A percentile compares a stretch with the other conserved stretches of the same genome.
These are phyloP conservation scores for Ceratocystis alfenasii DNA, from an alignment of 2,329 filamentous ascomycete genomes.

Conservation along the genomic window DNA sequence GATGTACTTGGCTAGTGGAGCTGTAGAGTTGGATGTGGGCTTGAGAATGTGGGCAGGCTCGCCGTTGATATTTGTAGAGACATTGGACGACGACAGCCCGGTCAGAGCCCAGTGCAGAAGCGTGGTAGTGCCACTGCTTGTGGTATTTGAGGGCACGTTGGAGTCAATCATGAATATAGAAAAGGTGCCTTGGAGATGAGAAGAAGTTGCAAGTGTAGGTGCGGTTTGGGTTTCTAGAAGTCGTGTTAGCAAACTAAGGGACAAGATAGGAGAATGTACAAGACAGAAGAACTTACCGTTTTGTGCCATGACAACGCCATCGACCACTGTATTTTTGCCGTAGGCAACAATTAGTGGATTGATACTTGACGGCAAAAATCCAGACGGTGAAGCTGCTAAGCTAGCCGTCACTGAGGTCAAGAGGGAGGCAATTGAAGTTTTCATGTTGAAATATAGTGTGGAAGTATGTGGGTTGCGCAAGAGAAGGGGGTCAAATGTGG, in stretches of 20 bases:
- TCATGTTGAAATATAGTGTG: slow-evolving; percentile 26
- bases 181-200: slow-evolving; percentile 33
- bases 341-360: slow-evolving; percentile 34
- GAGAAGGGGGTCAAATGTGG: background rate
- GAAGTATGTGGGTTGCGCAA: background rate
- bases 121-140: slow-evolving; percentile 32
- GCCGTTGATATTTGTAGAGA: slow-evolving; percentile 26
- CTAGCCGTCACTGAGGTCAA: slow-evolving; percentile 29
- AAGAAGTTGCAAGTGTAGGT: slow-evolving; percentile 31
- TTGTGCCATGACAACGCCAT: slow-evolving; percentile 32
- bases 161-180: slow-evolving; percentile 35
- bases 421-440: slow-evolving; percentile 24
- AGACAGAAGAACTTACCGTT: slow-evolving; percentile 28
- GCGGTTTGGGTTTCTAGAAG: slow-evolving; percentile 28
- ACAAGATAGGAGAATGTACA: slow-evolving; percentile 1
- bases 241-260: no score
- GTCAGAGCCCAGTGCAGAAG: slow-evolving; percentile 39
- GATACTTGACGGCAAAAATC: slow-evolving; percentile 33
- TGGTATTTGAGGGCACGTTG: slow-evolving; percentile 33
- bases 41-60: slow-evolving; percentile 27
- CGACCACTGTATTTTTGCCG: slow-evolving; percentile 29
- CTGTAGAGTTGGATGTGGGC: slow-evolving; percentile 24
- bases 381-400: slow-evolving; percentile 33
- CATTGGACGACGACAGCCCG: slow-evolving; percentile 27
- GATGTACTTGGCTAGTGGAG: slow-evolving; percentile 29